phyloP scores from a whole-genome alignment of 1,284 basidiomycete genomes.

The Inonotus hispidus region DNA sequence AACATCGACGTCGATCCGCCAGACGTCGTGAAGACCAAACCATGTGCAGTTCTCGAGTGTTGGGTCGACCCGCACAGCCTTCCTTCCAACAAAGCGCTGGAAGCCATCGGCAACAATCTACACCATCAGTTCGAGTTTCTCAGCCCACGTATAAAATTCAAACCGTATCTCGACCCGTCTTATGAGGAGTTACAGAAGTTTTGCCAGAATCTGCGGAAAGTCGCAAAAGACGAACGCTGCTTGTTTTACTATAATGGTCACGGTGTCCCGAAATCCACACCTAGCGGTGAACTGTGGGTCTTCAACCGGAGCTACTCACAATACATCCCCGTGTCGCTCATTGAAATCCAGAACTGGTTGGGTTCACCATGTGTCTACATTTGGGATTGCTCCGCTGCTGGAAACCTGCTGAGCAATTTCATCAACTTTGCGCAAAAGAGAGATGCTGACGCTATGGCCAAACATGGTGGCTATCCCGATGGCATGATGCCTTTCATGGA shows the following conservation, averaged over 20 bases:
- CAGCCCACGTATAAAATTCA: constrained; percentile 87
- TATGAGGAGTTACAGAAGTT: constrained; percentile 93
- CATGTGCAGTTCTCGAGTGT: constrained; percentile 92
- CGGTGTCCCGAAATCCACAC: constrained; percentile 94
- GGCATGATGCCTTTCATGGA: constrained; percentile 76
- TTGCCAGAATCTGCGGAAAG: constrained; percentile 80
- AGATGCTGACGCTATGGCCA: constrained; percentile 69
- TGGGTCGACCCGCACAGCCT: constrained; percentile 96
- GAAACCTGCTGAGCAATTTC: constrained; percentile 90
- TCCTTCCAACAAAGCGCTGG: constrained; percentile 83
- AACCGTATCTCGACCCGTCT: constrained; percentile 90
- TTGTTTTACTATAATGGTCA: constrained; percentile 99
- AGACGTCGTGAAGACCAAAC: constrained; percentile 95
- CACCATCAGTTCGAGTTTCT: constrained; percentile 96
- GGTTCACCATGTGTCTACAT: constrained; percentile 96
- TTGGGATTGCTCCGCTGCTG: constrained; percentile 98
- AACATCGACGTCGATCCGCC: constrained; percentile 98
- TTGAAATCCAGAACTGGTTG: constrained; percentile 89
- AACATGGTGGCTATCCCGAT: constrained; percentile 55
- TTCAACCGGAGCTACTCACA: constrained; percentile 98
- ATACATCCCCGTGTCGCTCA: constrained; percentile 94
- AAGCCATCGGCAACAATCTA: constrained; percentile 86
- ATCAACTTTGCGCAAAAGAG: constrained; percentile 81
- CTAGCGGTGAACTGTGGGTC: constrained; percentile 97
- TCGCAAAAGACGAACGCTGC: constrained; percentile 90